Base-by-base conservation (phyloP, 1,139 yeast genomes). In the Suhomyces bolitotheri region DNA sequence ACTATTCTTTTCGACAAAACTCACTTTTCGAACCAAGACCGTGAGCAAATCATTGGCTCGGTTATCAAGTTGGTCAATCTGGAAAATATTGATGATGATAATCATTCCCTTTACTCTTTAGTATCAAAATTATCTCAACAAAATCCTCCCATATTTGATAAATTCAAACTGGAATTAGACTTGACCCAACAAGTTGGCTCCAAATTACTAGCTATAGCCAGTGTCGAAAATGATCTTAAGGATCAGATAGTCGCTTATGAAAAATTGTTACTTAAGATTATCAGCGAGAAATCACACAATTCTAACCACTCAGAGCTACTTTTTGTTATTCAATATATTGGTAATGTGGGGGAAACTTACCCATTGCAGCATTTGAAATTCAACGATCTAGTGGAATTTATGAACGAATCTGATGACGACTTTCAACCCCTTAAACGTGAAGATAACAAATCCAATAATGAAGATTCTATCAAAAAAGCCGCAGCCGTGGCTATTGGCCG, bases 401-500 rank as follows among this genome's bases (percentile, higher is more conserved):
- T 46, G 22, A 40, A 43, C 16, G 39, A 41, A 12, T 31, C 37
- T 12, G 20, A 33, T 19, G 40, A 33, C 16, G 33, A 29, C 27
- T 29, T 34, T 10, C 28, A 35, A 15, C 40, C 36, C 4, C 22
- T 37, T 12, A 31, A 34, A 13, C 38, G 33, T 17, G 41, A 44
- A n/a, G 47, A 43, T 7, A 43, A 36, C 20, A 43, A 39, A 13
- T 35, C 50, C 4, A 32, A 43, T 13, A 49, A 47, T 29, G 73
- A 73, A 30, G 76, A 69, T 12, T 54, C 57, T 5, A 54, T 73
- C 7, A 66, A 66, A 36, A 44, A 61, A 14, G 75, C 76, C 5
- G 69, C 81, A 1, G 75, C 84, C 0, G 67, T 70, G 30, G 66
- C 84, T 0, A 56, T 80, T 25, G 84, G 87, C 1, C 66, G 72